Evolutionary conservation across 2,329 filamentous ascomycete genomes (phyloP).

Genomic region (Aspergillus ochraceus): DNA sequence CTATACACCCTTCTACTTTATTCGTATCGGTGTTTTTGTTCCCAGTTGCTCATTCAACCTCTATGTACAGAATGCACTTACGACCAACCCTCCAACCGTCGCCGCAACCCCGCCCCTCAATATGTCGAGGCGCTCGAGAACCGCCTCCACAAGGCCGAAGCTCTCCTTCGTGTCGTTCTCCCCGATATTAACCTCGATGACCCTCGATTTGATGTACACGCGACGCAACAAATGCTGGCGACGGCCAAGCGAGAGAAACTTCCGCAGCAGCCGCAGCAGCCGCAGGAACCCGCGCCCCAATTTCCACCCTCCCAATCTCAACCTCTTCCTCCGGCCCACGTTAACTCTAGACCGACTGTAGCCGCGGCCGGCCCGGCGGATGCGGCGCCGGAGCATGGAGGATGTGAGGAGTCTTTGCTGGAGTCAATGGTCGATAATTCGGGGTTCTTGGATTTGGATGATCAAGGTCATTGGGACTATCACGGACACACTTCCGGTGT

Average conservation of each 20-base stretch:
- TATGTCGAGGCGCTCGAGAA: constrained; percentile 88
- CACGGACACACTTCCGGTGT: constrained; percentile 90
- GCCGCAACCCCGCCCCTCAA: constrained; percentile 86
- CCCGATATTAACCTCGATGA: constrained; percentile 85
- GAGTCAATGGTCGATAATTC: constrained; percentile 95
- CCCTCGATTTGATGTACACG: constrained; percentile 73
- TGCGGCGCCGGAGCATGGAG: constrained; percentile 33
- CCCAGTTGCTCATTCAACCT: not conserved
- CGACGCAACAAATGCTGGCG: constrained; percentile 65
- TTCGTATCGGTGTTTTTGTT: not conserved
- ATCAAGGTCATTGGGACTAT: constrained; percentile 91
- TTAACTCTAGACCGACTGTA: constrained; percentile 19
- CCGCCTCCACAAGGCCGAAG: constrained; percentile 79
- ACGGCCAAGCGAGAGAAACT: constrained; percentile 42
- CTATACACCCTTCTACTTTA: not conserved
- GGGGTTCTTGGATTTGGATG: constrained; percentile 86
- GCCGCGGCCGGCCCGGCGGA: constrained; percentile 18
- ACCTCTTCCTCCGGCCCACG: constrained; percentile 7
- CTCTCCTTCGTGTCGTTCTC: constrained; percentile 73
- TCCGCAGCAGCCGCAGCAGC: constrained; percentile 13
- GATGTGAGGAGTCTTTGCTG: constrained; percentile 69
- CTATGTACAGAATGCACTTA: constrained; percentile 76
- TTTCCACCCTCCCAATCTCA: constrained; percentile 1
- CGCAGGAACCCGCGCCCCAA: constrained; percentile 8
- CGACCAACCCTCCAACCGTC: constrained; percentile 88